Percentiles rank a stretch among this genome's conserved stretches.
Conservation (phyloP, 768 basidiomycete species). For the Mycena rosella region DNA sequence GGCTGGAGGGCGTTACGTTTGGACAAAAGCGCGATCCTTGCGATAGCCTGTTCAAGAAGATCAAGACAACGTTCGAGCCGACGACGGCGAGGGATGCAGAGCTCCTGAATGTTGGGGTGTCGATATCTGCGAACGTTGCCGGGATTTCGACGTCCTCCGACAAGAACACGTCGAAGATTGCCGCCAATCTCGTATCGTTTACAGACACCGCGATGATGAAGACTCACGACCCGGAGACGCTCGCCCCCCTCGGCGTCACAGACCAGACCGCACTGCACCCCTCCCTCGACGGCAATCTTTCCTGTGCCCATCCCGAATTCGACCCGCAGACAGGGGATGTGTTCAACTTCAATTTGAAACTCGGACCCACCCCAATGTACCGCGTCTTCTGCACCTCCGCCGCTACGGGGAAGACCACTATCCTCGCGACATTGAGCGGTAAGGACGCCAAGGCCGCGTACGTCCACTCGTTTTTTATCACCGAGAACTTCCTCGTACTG, state of each 20-base stretch:
- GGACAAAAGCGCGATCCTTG: conserved; percentile 42
- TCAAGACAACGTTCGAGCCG: conserved; percentile 38
- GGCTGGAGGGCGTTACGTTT: conserved; percentile 33
- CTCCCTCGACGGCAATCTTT: conserved; percentile 47
- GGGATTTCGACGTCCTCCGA: background rate
- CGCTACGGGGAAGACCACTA: conserved; percentile 39
- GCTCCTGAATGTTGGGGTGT: background rate
- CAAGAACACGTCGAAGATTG: background rate
- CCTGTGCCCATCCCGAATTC: conserved; percentile 54
- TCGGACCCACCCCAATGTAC: conserved; percentile 46
- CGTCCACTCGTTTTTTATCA: conserved; percentile 53
- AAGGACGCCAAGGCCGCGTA: conserved; percentile 51
- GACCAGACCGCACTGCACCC: conserved; percentile 47
- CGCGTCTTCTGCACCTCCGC: conserved; percentile 51
- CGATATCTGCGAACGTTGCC: background rate
- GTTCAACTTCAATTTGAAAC: conserved; percentile 50
- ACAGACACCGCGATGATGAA: conserved; percentile 47
- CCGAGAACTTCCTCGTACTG: conserved; percentile 51
- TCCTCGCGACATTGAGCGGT: conserved; percentile 20
- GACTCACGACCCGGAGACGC: conserved; percentile 51
- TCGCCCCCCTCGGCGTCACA: conserved; percentile 49
- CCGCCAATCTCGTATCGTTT: conserved; percentile 44
- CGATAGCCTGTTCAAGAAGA: conserved; percentile 42
- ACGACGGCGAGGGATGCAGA: background rate
- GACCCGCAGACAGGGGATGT: conserved; percentile 51